Evolutionary conservation across 768 basidiomycete species (phyloP), one percentile per base, ranked within the genome.

Genomic region (Lactifluus hygrophoroides): DNA sequence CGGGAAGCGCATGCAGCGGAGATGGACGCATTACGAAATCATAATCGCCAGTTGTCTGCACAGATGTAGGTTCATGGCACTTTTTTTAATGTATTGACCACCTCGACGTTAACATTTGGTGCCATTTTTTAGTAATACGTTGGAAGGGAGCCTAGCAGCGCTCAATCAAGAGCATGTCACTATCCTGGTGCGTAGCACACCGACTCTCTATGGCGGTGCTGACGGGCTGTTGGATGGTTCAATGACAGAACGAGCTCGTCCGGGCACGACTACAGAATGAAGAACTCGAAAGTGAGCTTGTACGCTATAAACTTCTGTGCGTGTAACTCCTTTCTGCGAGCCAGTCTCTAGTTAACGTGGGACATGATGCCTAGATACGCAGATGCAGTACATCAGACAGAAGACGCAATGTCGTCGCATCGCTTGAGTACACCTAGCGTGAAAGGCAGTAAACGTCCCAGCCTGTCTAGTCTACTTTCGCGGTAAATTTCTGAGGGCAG

Each of bases 261-360:
- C 90, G 85, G 75, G 79, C 86, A 57, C 83, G 94, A 51, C 73
- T 98, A 40, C 84, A 86, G 59, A 90, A 90, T 64, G 95, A 99
- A 69, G 94, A 97, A 69, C 77, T 95, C 59, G 96, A 98, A 70
- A 80, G 84, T 57, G 92, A 98, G 70, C 81, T 99, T 17, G 94
- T 99, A 38, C 84, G 88, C 42, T 97, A 96, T 74, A 96, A 96
- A 73, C 75, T 96, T 45, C 69, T 95, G 90, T 94, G 66, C 69
- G 87, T 75, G 14, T 32, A n/a, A 34, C 37, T 11, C 34, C n/a
- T 44, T 8, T n/a, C 4, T 30, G 17, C 1, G 45, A 14, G 25
- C 11, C 43, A 27, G 9, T 19, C 19, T 19, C n/a, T 34, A 14
- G 17, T 47, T 40, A 14, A 46, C 52, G 16, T 48, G 2, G 21